Evolutionary conservation across 768 basidiomycete genomes (phyloP).

Genomic region (Dendrothele bispora): DNA sequence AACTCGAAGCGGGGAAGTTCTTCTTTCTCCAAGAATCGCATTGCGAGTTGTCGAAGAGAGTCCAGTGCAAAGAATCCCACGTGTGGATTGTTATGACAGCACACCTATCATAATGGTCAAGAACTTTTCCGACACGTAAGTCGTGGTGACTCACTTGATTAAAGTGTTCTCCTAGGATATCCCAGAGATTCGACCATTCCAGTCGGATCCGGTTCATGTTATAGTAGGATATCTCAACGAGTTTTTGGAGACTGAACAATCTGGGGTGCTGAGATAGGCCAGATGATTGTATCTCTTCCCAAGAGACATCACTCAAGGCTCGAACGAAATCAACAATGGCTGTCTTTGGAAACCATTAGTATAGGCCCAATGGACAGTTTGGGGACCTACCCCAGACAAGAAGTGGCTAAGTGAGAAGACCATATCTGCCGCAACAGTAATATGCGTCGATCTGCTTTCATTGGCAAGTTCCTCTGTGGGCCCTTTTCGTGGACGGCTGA

Average conservation of each 20-base stretch:
- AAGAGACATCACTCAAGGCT: constrained; percentile 94
- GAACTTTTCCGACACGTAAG: background rate
- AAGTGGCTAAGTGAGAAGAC: constrained; percentile 96
- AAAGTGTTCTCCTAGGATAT: constrained; percentile 97
- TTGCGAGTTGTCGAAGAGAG: constrained; percentile 92
- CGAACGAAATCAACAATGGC: constrained; percentile 98
- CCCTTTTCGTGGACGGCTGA: constrained; percentile 55
- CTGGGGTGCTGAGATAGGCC: constrained; percentile 92
- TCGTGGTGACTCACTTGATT: constrained; percentile 70
- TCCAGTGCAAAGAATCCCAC: constrained; percentile 97
- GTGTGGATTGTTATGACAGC: constrained; percentile 96
- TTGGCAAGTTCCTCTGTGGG: constrained; percentile 94
- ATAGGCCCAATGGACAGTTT: constrained; percentile 7
- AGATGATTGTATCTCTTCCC: constrained; percentile 99
- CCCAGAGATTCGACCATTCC: constrained; percentile 98
- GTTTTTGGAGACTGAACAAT: constrained; percentile 94
- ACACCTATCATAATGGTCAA: constrained; percentile 59
- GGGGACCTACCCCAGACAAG: constrained; percentile 78
- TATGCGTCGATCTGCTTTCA: constrained; percentile 95
- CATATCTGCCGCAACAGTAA: constrained; percentile 99
- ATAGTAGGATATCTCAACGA: constrained; percentile 99
- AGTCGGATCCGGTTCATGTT: constrained; percentile 98
- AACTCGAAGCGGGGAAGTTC: constrained; percentile 98
- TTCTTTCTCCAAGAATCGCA: constrained; percentile 99
- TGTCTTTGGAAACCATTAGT: constrained; percentile 46